Evolutionary conservation across 2,329 filamentous ascomycete genomes (phyloP), one percentile per base, ranked within the genome.

Genomic region (Cylindrodendrum hubeiense): DNA sequence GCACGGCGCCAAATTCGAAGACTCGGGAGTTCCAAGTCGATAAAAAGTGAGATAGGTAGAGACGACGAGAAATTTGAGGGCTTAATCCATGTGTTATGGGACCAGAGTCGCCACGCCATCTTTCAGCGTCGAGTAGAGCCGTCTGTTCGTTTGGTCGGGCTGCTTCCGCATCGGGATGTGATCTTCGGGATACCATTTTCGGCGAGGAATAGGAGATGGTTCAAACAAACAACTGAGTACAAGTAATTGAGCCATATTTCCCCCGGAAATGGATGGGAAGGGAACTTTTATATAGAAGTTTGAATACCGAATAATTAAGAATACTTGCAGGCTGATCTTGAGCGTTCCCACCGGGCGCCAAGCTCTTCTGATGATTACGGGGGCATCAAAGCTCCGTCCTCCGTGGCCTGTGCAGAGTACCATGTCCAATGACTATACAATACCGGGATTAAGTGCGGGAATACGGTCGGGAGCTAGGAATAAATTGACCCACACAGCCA

Each of bases 21-120:
- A 87, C 78, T 24, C 88, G 85, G 0, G 87, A 86, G 74, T 90
- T 90, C 86, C 87, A 89, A 52, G 87, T 85, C 3, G 88, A 90
- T 0, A 90, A 78, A 60, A 86, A 84, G 68, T 90, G 88, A 0
- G 87, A 90, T 0, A 80, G 71, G 72, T 89, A 90, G 4, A 90
- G 80, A 1, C 79, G 67, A 1, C 62, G 67, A 3, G 70, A 28
- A 13, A 70, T 51, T 17, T 34, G 43, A 3, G 54, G 44, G n/a
- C 21, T 21, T 3, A 26, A 5, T 21, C 33, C 19, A 5, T 49
- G 44, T 1, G n/a, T 24, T 8, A n/a, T 1, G 10, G 33, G 19
- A 30, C 37, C 44, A 6, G 21, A 17, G 37, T 39, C 15, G 17
- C 12, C 10, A 22, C 24, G 1, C 3, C 1, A 17, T 17, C 26